Conservation (phyloP, 768 basidiomycete species). For the Leucocoprinus leucothites region DNA sequence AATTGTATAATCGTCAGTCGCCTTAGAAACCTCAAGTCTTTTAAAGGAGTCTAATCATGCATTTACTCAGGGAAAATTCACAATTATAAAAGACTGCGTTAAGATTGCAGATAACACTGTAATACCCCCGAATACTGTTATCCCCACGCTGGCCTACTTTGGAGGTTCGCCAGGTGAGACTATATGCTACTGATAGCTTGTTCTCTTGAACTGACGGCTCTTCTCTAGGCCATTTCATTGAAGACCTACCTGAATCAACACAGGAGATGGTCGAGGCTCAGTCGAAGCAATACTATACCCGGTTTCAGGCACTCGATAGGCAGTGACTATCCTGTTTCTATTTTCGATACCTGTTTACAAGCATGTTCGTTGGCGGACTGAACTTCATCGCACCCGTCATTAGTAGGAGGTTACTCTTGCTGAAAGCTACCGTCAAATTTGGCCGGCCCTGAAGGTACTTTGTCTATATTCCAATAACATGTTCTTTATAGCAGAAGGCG, state of each 20-base stretch:
- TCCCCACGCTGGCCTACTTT: slow-evolving; percentile 85
- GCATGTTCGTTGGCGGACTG: too few species aligned
- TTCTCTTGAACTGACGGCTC: neutral
- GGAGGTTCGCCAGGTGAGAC: slow-evolving; percentile 82
- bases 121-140: slow-evolving; percentile 87
- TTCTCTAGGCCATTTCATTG: slow-evolving; percentile 66
- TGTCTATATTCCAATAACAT: too few species aligned
- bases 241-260: slow-evolving; percentile 89
- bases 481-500: too few species aligned
- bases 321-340: neutral
- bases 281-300: slow-evolving; percentile 82
- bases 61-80: slow-evolving; percentile 79
- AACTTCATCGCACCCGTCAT: too few species aligned
- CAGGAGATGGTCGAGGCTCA: slow-evolving; percentile 87
- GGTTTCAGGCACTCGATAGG: slow-evolving; percentile 57
- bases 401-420: too few species aligned
- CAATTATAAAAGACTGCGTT: slow-evolving; percentile 94
- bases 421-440: too few species aligned
- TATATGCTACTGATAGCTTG: too few species aligned
- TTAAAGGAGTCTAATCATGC: neutral
- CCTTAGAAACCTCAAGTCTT: neutral
- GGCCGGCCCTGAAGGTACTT: too few species aligned
- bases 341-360: neutral
- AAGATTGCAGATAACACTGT: slow-evolving; percentile 87
- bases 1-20: slow-evolving; percentile 86